These are phyloP conservation scores for Blastobotrys illinoisensis DNA, from an alignment of 1,139 yeast genomes.

Conservation along the genomic window DNA sequence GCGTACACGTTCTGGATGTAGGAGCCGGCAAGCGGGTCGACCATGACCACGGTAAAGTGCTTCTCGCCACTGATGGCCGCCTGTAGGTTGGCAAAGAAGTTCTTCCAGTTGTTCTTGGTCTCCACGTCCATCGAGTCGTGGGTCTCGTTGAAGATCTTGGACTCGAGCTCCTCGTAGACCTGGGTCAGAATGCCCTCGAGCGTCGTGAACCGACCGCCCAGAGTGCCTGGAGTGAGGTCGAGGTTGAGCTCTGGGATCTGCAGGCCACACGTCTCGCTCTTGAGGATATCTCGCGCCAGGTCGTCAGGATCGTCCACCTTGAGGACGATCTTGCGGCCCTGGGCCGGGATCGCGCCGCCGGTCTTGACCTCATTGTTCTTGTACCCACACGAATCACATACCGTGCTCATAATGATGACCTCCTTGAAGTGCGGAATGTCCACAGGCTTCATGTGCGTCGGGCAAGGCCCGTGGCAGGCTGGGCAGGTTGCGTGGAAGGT, in stretches of 20 bases:
- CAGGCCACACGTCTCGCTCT: slow-evolving; percentile 89
- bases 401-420: slow-evolving; percentile 93
- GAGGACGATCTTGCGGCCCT: slow-evolving; percentile 72
- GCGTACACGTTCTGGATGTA: slow-evolving; percentile 97
- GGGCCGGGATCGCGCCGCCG: slow-evolving; percentile 90
- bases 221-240: slow-evolving; percentile 92
- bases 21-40: slow-evolving; percentile 91
- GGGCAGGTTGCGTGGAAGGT: slow-evolving; percentile 92
- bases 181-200: slow-evolving; percentile 87
- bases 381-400: slow-evolving; percentile 89
- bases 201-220: slow-evolving; percentile 97
- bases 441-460: slow-evolving; percentile 94
- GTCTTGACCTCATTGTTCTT: slow-evolving; percentile 97
- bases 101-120: slow-evolving; percentile 72
- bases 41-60: slow-evolving; percentile 81
- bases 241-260: slow-evolving; percentile 80
- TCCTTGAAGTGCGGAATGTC: slow-evolving; percentile 97
- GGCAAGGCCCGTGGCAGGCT: slow-evolving; percentile 68
- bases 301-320: slow-evolving; percentile 88
- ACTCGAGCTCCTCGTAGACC: slow-evolving; percentile 82
- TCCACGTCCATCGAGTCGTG: slow-evolving; percentile 87
- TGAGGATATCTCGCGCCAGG: slow-evolving; percentile 87
- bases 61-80: slow-evolving; percentile 80
- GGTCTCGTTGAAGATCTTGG: slow-evolving; percentile 77
- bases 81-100: slow-evolving; percentile 67